Conservation (phyloP, 2,329 filamentous ascomycete genomes). For the Talaromyces sp. region DNA sequence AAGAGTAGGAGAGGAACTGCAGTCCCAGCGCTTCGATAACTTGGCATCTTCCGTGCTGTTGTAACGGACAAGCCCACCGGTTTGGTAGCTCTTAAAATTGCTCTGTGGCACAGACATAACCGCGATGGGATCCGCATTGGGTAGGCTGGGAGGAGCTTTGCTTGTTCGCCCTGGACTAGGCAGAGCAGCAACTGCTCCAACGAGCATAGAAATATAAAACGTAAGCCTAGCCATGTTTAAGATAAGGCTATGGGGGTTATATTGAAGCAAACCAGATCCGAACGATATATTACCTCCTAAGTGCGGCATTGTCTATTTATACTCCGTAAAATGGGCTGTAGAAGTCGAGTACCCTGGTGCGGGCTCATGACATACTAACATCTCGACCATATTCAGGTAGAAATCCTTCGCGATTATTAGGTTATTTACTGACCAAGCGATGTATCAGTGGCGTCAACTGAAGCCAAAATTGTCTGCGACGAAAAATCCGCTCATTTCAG, state of each 20-base stretch:
- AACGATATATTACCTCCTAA: too few relatives aligned
- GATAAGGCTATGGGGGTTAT: not conserved
- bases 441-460: too few relatives aligned
- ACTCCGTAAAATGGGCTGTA: too few relatives aligned
- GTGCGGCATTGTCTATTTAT: too few relatives aligned
- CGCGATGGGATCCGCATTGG: not conserved
- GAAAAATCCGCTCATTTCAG: too few relatives aligned
- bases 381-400: too few relatives aligned
- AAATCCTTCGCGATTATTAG: too few relatives aligned
- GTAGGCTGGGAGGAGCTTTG: conserved; percentile 5
- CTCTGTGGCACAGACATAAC: conserved; percentile 7
- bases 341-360: too few relatives aligned
- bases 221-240: not conserved
- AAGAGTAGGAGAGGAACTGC: conserved; percentile 4
- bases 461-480: too few relatives aligned
- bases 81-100: conserved; percentile 2
- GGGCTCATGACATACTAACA: too few relatives aligned
- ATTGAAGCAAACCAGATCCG: not conserved
- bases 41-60: not conserved
- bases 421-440: too few relatives aligned
- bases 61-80: conserved; percentile 5
- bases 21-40: conserved; percentile 5
- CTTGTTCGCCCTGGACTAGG: not conserved
- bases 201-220: not conserved
- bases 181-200: not conserved